Conservation (phyloP, 345 rosid species). For the Moricandia arvensis region DNA sequence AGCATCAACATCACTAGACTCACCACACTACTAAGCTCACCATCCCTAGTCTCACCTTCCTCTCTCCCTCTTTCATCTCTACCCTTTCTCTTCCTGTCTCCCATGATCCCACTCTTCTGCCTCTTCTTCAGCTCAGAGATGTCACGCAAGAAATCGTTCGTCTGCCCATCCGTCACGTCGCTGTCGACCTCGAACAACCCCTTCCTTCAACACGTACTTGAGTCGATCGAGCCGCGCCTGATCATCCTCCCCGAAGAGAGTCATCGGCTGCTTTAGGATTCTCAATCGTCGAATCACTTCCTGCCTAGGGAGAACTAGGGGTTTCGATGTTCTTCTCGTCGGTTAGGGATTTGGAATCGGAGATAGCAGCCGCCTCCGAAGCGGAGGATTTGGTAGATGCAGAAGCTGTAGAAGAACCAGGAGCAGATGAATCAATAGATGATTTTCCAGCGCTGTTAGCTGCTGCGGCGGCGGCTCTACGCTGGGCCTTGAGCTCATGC, state of each 20-base stretch:
- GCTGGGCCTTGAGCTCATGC: constrained; percentile 71
- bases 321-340: constrained; percentile 78
- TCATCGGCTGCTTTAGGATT: constrained; percentile 84
- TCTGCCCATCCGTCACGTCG: constrained; percentile 92
- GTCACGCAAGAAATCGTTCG: constrained; percentile 94
- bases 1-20: constrained; percentile 80
- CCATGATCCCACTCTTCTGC: constrained; percentile 78
- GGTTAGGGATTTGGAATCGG: constrained; percentile 67
- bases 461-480: constrained; percentile 38
- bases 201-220: constrained; percentile 76
- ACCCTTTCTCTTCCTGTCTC: constrained; percentile 78
- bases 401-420: constrained; percentile 41
- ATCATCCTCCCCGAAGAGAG: constrained; percentile 94
- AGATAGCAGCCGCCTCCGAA: constrained; percentile 38
- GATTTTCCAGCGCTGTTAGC: constrained; percentile 34
- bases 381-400: constrained; percentile 39
- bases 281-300: constrained; percentile 93
- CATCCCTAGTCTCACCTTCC: constrained; percentile 68
- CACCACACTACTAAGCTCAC: constrained; percentile 78
- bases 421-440: constrained; percentile 1
- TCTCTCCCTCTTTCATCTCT: constrained; percentile 74
- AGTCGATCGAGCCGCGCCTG: constrained; percentile 79
- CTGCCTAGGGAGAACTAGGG: constrained; percentile 72
- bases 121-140: constrained; percentile 86
- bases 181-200: constrained; percentile 93